Percentiles rank a stretch among this genome's conserved stretches.
These are phyloP conservation scores for Daldinia sp. DNA, from an alignment of 2,329 filamentous ascomycete genomes.

Conservation along the genomic window DNA sequence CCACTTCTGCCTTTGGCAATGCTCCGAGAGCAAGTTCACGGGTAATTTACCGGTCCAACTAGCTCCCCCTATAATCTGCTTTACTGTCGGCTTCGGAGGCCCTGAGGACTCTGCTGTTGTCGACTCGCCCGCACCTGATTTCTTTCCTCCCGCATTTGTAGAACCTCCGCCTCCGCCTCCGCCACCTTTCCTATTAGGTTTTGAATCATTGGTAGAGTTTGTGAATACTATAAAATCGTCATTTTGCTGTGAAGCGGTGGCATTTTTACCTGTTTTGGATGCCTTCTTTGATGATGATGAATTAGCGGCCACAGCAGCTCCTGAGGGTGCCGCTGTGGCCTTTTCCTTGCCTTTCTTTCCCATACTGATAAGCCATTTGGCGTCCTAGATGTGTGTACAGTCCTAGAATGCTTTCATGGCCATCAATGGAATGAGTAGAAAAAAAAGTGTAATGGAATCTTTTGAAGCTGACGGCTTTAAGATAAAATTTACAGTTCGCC, in stretches of 20 bases:
- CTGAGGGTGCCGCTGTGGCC: conserved; percentile 55
- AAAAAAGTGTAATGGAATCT: conserved; percentile 10
- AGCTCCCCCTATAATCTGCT: conserved; percentile 89
- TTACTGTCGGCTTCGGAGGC: conserved; percentile 72
- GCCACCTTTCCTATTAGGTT: conserved; percentile 55
- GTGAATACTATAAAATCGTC: conserved; percentile 68
- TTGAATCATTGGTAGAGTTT: conserved; percentile 68
- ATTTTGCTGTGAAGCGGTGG: conserved; percentile 50
- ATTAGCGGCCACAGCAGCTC: conserved; percentile 42
- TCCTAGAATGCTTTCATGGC: conserved; percentile 17
- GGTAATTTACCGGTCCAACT: conserved; percentile 99
- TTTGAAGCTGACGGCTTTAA: conserved; percentile 2
- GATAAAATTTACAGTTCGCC: conserved; percentile 17
- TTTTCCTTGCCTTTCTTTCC: conserved; percentile 68
- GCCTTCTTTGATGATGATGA: conserved; percentile 51
- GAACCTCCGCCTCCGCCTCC: conserved; percentile 47
- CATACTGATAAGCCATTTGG: conserved; percentile 54
- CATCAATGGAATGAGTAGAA: conserved; percentile 1
- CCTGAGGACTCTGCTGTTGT: conserved; percentile 52
- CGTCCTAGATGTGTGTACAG: conserved; percentile 1
- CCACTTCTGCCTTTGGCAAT: conserved; percentile 97
- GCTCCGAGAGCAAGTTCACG: conserved; percentile 91
- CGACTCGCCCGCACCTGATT: conserved; percentile 46
- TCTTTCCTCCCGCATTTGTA: conserved; percentile 42
- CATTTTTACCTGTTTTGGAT: conserved; percentile 51